These are phyloP conservation scores for Cytospora piceicola DNA, from an alignment of 2,329 filamentous ascomycete genomes.

Conservation along the genomic window DNA sequence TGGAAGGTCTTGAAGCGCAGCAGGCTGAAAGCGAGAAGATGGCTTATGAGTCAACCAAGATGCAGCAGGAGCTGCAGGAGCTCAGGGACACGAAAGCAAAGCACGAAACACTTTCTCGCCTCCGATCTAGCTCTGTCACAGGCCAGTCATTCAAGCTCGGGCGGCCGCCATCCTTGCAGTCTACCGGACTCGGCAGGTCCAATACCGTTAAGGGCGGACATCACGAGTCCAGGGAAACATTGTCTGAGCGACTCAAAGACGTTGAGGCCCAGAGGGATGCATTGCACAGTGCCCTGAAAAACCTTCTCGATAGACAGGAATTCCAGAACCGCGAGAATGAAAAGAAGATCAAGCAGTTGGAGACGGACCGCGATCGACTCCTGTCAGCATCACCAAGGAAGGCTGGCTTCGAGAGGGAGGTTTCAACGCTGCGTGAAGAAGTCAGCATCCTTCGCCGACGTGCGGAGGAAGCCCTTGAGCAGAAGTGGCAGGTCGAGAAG, in stretches of 20 bases:
- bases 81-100: constrained; percentile 57
- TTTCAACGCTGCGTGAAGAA: constrained; percentile 78
- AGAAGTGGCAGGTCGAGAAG: constrained; percentile 96
- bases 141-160: constrained; percentile 39
- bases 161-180: constrained; percentile 36
- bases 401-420: constrained; percentile 82
- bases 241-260: constrained; percentile 84
- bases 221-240: constrained; percentile 66
- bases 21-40: constrained; percentile 73
- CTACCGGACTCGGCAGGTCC: constrained; percentile 54
- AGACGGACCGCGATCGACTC: constrained; percentile 77
- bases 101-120: constrained; percentile 39
- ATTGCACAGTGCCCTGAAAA: constrained; percentile 83
- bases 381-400: constrained; percentile 70
- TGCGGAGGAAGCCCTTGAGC: constrained; percentile 90
- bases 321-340: constrained; percentile 81
- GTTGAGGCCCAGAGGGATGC: constrained; percentile 93
- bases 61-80: constrained; percentile 82
- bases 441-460: constrained; percentile 82
- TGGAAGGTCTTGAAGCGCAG: constrained; percentile 78
- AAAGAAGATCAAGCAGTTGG: constrained; percentile 77
- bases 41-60: constrained; percentile 78
- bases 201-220: constrained; percentile 56
- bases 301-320: constrained; percentile 82
- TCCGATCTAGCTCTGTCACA: constrained; percentile 47